Conservation (phyloP, 2,329 filamentous ascomycete species). For the Aureobasidium pullulans region DNA sequence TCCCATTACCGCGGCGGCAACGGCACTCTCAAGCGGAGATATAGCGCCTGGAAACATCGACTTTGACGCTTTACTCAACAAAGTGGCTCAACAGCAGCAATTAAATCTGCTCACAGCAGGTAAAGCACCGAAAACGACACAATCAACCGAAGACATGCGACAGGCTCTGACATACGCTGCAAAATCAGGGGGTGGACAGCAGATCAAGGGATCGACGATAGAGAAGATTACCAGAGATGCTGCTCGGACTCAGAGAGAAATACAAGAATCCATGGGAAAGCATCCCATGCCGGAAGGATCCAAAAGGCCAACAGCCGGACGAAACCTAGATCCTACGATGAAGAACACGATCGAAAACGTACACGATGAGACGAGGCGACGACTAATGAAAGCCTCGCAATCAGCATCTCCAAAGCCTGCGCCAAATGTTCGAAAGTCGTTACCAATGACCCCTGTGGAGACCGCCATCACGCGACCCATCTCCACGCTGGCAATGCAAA, state of each 20-base stretch:
- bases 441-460: constrained; percentile 28
- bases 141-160: constrained; percentile 25
- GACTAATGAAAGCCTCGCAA: constrained; percentile 19
- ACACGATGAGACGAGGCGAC: constrained; percentile 19
- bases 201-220: background rate
- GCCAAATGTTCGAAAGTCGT: constrained; percentile 21
- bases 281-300: constrained; percentile 17
- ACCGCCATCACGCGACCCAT: constrained; percentile 29
- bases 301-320: constrained; percentile 17
- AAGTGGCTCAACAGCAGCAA: constrained; percentile 28
- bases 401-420: constrained; percentile 14
- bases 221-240: constrained; percentile 12
- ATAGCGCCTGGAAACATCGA: constrained; percentile 28
- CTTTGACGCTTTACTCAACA: constrained; percentile 27
- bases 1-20: constrained; percentile 43
- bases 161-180: constrained; percentile 24
- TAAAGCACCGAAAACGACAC: constrained; percentile 21
- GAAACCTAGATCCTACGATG: constrained; percentile 16
- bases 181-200: constrained; percentile 16
- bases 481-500: constrained; percentile 28
- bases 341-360: constrained; percentile 11
- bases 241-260: constrained; percentile 16
- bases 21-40: constrained; percentile 40
- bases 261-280: constrained; percentile 18
- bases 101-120: constrained; percentile 23